Conservation (phyloP, 2,329 filamentous ascomycete species). For the Penicillium sp. region DNA sequence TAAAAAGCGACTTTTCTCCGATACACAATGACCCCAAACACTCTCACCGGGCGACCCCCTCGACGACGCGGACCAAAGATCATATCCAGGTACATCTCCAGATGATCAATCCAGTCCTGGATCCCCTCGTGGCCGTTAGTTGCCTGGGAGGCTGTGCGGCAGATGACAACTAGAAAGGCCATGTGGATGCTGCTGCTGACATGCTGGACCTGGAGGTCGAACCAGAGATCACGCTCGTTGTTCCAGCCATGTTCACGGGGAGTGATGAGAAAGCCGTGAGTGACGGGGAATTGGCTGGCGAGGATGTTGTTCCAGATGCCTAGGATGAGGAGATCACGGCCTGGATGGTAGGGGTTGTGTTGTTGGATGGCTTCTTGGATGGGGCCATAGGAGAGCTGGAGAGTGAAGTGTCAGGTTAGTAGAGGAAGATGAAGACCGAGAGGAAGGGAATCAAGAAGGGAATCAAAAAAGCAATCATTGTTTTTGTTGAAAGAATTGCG, state of each 20-base stretch:
- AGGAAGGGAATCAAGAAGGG: too few species aligned
- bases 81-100: background rate
- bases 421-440: background rate
- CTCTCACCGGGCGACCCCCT: background rate
- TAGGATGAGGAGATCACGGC: background rate
- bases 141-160: background rate
- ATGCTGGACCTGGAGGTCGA: slow-evolving; percentile 1
- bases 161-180: background rate
- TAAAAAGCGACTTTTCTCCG: background rate
- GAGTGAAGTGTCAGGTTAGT: background rate
- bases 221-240: background rate
- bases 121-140: background rate
- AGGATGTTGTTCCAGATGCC: slow-evolving; percentile 1
- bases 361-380: background rate
- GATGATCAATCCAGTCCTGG: background rate
- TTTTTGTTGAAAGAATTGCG: too few species aligned
- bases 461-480: too few species aligned
- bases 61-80: background rate
- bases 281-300: background rate
- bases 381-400: background rate
- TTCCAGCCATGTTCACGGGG: background rate
- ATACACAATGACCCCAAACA: background rate
- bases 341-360: background rate
- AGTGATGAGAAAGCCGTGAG: background rate
- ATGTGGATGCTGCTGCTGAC: background rate